phyloP scores from a whole-genome alignment of 768 basidiomycete species.

The Dentipellis fragilis region DNA sequence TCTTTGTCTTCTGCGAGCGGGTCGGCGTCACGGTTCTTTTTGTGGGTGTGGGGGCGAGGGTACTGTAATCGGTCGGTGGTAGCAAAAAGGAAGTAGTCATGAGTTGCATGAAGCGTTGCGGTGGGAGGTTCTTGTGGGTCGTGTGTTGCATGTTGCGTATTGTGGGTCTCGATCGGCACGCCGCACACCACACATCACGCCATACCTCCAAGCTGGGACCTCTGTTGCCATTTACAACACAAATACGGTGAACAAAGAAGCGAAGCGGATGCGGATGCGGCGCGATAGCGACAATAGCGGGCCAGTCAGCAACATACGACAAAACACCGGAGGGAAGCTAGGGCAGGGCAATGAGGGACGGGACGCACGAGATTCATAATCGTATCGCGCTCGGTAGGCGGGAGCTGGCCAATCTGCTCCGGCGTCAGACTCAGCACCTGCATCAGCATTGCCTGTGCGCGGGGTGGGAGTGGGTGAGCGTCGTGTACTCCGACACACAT shows the following conservation, averaged over 20 bases:
- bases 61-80: too few relatives aligned
- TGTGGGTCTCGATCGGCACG: too few relatives aligned
- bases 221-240: neutral
- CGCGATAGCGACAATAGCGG: conserved; percentile 5
- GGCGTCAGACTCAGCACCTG: conserved; percentile 76
- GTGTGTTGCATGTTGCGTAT: too few relatives aligned
- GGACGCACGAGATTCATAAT: conserved; percentile 29
- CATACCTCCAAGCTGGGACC: neutral
- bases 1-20: too few relatives aligned
- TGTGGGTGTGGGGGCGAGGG: too few relatives aligned
- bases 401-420: conserved; percentile 76
- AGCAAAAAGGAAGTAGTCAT: too few relatives aligned
- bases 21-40: too few relatives aligned
- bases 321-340: neutral
- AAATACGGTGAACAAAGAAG: too few relatives aligned
- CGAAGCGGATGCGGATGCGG: too few relatives aligned
- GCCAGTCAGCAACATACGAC: neutral
- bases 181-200: neutral
- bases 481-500: neutral
- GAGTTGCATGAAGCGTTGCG: too few relatives aligned
- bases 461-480: conserved; percentile 5
- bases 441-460: conserved; percentile 73
- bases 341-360: too few relatives aligned
- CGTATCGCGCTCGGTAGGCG: conserved; percentile 66
- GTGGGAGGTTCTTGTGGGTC: too few relatives aligned